These are phyloP conservation scores for Cryptococcus wingfieldii DNA, from an alignment of 1,284 basidiomycete genomes.

Conservation along the genomic window DNA sequence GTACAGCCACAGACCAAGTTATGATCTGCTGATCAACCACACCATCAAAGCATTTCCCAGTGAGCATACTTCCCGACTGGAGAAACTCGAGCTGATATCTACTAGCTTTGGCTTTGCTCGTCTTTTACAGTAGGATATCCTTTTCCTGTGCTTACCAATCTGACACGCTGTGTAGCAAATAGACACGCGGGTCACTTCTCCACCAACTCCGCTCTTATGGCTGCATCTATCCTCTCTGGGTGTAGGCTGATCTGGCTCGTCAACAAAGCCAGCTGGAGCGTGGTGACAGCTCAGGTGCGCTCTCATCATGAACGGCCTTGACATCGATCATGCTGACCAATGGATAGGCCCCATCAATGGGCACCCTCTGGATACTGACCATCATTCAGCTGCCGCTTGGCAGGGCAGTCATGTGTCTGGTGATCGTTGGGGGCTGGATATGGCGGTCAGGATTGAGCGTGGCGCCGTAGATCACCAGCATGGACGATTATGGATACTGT, in stretches of 20 bases:
- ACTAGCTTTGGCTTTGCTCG: conserved; percentile 34
- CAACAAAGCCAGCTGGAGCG: conserved; percentile 41
- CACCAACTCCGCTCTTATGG: conserved; percentile 28
- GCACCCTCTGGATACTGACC: conserved; percentile 47
- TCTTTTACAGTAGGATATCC: conserved; percentile 32
- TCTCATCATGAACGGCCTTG: neutral
- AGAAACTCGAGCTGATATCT: too few relatives aligned
- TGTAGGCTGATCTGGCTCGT: conserved; percentile 47
- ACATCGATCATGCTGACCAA: neutral
- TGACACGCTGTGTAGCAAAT: conserved; percentile 21
- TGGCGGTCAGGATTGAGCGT: conserved; percentile 34
- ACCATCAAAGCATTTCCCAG: conserved; percentile 34
- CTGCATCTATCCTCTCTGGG: conserved; percentile 32
- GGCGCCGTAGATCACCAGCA: conserved; percentile 15
- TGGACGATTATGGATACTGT: too few relatives aligned
- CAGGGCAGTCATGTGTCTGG: conserved; percentile 34
- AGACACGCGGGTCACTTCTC: conserved; percentile 25
- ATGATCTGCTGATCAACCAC: conserved; percentile 17
- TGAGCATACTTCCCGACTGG: conserved; percentile 10
- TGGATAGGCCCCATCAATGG: conserved; percentile 42
- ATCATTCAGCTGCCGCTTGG: conserved; percentile 45
- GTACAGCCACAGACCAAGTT: conserved; percentile 30
- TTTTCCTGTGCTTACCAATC: neutral
- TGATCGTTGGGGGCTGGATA: conserved; percentile 27
- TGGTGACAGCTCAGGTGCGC: conserved; percentile 42